Conservation (phyloP, 2,329 filamentous ascomycete genomes). For the Claviceps fusiformis region DNA sequence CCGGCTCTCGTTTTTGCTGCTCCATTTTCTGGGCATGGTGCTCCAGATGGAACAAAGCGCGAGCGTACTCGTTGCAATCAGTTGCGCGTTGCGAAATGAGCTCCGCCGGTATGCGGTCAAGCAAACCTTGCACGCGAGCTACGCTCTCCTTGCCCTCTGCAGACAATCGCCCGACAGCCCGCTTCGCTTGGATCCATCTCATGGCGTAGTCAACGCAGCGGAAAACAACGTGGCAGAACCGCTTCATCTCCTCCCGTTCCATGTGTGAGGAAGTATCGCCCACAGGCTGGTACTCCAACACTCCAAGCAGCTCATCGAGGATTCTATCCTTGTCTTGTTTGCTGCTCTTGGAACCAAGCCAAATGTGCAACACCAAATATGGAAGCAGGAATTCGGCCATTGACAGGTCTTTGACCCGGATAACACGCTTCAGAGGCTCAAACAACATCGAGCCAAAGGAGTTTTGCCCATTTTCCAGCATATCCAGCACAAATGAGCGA, state of each 20-base stretch:
- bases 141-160: slow-evolving; percentile 33
- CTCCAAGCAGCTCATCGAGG: slow-evolving; percentile 56
- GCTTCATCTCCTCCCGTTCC: slow-evolving; percentile 62
- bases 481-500: slow-evolving; percentile 63
- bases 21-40: slow-evolving; percentile 57
- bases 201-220: slow-evolving; percentile 82
- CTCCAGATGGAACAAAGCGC: slow-evolving; percentile 89
- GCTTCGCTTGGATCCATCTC: slow-evolving; percentile 72
- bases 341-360: slow-evolving; percentile 53
- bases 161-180: slow-evolving; percentile 16
- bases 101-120: slow-evolving; percentile 57
- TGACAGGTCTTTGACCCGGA: slow-evolving; percentile 72
- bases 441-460: slow-evolving; percentile 66
- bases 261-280: slow-evolving; percentile 39
- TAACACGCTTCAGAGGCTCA: slow-evolving; percentile 64
- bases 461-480: slow-evolving; percentile 66
- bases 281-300: slow-evolving; percentile 50
- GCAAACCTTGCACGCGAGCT: slow-evolving; percentile 33
- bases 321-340: slow-evolving; percentile 51
- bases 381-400: slow-evolving; percentile 83
- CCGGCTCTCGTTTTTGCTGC: slow-evolving; percentile 29
- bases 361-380: slow-evolving; percentile 70
- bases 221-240: slow-evolving; percentile 86
- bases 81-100: slow-evolving; percentile 68
- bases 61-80: slow-evolving; percentile 86